These are phyloP conservation scores for Colletotrichum sp. DNA, from an alignment of 2,329 filamentous ascomycete species.

Conservation along the genomic window DNA sequence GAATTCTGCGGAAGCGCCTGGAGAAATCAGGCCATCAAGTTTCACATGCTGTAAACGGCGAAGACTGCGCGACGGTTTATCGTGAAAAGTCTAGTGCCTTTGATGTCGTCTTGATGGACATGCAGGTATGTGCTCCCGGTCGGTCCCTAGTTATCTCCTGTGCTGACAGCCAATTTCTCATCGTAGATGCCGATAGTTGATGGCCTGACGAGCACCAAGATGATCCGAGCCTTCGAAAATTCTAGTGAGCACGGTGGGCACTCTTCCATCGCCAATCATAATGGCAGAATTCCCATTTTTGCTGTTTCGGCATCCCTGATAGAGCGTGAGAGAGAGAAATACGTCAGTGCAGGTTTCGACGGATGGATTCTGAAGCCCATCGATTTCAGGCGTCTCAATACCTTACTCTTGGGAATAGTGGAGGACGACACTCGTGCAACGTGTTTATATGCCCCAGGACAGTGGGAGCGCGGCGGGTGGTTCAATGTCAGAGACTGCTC, in stretches of 20 bases:
- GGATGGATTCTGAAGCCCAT: conserved; percentile 92
- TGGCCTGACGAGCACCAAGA: conserved; percentile 79
- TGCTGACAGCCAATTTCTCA: background rate
- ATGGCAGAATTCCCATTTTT: conserved; percentile 79
- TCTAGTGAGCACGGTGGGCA: conserved; percentile 48
- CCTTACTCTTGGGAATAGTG: conserved; percentile 72
- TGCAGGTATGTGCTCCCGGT: conserved; percentile 68
- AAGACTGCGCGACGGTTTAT: conserved; percentile 79
- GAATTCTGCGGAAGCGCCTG: conserved; percentile 78
- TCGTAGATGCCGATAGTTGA: conserved; percentile 89
- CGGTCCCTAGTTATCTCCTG: background rate
- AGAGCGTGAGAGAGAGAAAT: conserved; percentile 71
- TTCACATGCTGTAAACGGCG: conserved; percentile 77
- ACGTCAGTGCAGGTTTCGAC: conserved; percentile 82
- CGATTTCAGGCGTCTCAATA: conserved; percentile 76
- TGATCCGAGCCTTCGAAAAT: conserved; percentile 79
- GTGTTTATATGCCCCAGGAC: conserved; percentile 72
- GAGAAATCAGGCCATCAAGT: conserved; percentile 79
- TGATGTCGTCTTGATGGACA: conserved; percentile 89
- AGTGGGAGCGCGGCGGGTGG: conserved; percentile 90
- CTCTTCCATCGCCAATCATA: conserved; percentile 62
- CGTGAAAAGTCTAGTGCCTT: conserved; percentile 66
- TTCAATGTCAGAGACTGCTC: conserved; percentile 47
- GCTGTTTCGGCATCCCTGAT: conserved; percentile 84
- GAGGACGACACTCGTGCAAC: conserved; percentile 60